A percentile compares a stretch with the other conserved stretches of the same genome.
These are phyloP conservation scores for Epichloe coenophiala DNA, from an alignment of 2,329 filamentous ascomycete species.

Conservation along the genomic window DNA sequence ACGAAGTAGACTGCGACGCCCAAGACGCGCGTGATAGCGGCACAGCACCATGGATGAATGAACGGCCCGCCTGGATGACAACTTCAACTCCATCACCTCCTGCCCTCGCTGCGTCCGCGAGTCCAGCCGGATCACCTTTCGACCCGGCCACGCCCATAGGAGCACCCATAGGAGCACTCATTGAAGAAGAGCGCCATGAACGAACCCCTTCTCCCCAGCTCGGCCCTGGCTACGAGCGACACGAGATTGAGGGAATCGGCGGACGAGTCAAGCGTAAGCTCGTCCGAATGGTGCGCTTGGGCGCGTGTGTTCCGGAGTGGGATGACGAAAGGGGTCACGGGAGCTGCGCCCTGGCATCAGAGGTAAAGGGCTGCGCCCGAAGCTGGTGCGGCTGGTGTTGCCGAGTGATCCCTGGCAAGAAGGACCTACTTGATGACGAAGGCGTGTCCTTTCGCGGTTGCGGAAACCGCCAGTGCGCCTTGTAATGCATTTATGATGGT, in stretches of 20 bases:
- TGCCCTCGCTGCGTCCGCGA: constrained; percentile 7
- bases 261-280: constrained; percentile 78
- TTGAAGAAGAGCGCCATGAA: constrained; percentile 19
- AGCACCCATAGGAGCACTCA: constrained; percentile 13
- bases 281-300: constrained; percentile 70
- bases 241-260: constrained; percentile 86
- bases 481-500: not conserved
- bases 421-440: constrained; percentile 21
- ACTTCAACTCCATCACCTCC: constrained; percentile 9
- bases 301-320: constrained; percentile 74
- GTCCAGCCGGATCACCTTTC: constrained; percentile 6
- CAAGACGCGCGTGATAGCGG: constrained; percentile 47
- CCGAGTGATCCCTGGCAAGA: constrained; percentile 52
- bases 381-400: constrained; percentile 93
- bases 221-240: constrained; percentile 63
- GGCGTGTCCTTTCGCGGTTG: constrained; percentile 10
- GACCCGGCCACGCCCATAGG: constrained; percentile 11
- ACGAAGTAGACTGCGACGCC: constrained; percentile 77
- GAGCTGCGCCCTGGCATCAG: constrained; percentile 53
- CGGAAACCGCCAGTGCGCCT: constrained; percentile 2
- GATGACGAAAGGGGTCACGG: constrained; percentile 56
- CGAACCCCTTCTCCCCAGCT: constrained; percentile 37
- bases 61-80: constrained; percentile 10
- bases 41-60: constrained; percentile 8
- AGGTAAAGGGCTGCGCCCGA: constrained; percentile 53